Evolutionary conservation across 306 rosid species (phyloP), one percentile per base, ranked within the genome.

Genomic region (Castanea crenata): DNA sequence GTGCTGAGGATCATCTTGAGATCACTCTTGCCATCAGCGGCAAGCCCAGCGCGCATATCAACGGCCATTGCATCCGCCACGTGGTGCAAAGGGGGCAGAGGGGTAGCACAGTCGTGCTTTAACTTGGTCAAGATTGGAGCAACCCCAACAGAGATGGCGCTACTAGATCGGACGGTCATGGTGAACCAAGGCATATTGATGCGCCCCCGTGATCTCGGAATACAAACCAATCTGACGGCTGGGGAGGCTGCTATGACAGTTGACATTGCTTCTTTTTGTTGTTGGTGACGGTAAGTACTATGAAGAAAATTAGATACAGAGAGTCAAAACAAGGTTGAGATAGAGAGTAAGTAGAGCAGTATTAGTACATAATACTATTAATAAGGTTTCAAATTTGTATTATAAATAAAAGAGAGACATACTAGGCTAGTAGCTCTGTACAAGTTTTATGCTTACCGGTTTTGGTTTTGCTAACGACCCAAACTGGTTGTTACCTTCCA

Each of bases 1-100:
- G 21, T 21, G 83, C 92, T 86, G 62, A 91, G 97, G 62, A 94
- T 91, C 98, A 94, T 94, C 81, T 93, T 89, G 79, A 94, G 98
- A 38, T 87, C 91, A 52, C 81, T 80, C 4, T 85, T 89, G 35
- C 86, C 88, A 70, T 83, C 91, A 23, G 44, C 62, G 73, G 87
- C 86, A 16, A 94, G 98, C 20, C 98, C 98, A 11, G 91, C 86
- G 9, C 90, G 83, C 97, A 94, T 94, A 15, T 88, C 87, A 12
- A 84, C 80, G 46, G 90, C 82, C 95, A 94, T 90, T 55, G 88
- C 41, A 74, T 90, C 78, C 1, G 91, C 97, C 80, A 94, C 95
- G 75, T 83, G 90, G 55, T 87, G 90, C 61, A 94, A 85, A 13
- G 91, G 73, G 3, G 93, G 95, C 75, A 90, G 68, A 69, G 97